Percentiles rank a stretch among this genome's conserved stretches.
Conservation (phyloP, 495 filamentous ascomycete species). For the Hypoxylon crocopeplum region DNA sequence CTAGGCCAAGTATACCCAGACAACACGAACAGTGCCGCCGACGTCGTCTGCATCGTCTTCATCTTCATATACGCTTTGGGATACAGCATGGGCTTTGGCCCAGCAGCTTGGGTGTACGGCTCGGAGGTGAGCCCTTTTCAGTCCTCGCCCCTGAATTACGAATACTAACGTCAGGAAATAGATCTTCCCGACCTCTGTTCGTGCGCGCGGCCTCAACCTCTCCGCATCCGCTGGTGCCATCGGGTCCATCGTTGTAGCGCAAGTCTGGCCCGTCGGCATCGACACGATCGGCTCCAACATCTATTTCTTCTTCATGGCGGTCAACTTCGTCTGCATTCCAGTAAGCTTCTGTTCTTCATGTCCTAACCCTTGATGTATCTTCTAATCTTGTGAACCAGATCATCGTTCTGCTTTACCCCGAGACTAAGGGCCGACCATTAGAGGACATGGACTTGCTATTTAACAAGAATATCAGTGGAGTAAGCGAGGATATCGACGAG, state of each 20-base stretch:
- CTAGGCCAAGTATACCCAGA: slow-evolving; percentile 58
- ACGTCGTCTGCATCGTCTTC: slow-evolving; percentile 61
- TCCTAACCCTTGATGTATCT: background rate
- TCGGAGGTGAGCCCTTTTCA: slow-evolving; percentile 51
- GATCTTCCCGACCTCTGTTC: slow-evolving; percentile 61
- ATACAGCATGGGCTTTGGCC: slow-evolving; percentile 63
- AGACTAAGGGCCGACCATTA: slow-evolving; percentile 58
- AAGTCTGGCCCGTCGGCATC: slow-evolving; percentile 62
- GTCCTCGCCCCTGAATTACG: background rate
- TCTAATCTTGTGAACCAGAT: slow-evolving; percentile 30
- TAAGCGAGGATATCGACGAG: slow-evolving; percentile 20
- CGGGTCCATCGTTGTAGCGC: slow-evolving; percentile 57
- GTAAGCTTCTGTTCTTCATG: slow-evolving; percentile 41
- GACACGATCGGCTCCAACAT: slow-evolving; percentile 60
- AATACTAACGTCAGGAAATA: slow-evolving; percentile 16
- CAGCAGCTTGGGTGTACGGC: slow-evolving; percentile 64
- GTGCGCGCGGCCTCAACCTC: slow-evolving; percentile 59
- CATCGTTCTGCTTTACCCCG: slow-evolving; percentile 58
- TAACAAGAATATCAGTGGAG: slow-evolving; percentile 4
- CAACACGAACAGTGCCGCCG: slow-evolving; percentile 55
- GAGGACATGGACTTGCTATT: slow-evolving; percentile 64
- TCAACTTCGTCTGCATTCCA: slow-evolving; percentile 58
- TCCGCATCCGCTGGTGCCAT: slow-evolving; percentile 57
- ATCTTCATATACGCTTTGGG: slow-evolving; percentile 65
- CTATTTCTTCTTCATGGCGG: slow-evolving; percentile 65